Evolutionary conservation across 768 basidiomycete genomes (phyloP).

Genomic region (Lentinula boryana): DNA sequence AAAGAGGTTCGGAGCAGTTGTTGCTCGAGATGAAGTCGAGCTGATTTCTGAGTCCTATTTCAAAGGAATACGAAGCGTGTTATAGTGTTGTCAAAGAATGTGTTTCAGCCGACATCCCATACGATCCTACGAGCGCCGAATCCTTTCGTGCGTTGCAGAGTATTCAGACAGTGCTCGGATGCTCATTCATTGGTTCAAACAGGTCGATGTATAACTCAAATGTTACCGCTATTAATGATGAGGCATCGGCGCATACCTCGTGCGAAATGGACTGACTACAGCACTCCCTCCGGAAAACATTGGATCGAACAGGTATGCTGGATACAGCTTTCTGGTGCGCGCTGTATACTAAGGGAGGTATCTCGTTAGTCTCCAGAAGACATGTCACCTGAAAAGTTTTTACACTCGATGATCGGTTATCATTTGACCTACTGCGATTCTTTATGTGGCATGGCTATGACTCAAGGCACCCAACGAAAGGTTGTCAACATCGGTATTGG

Average conservation of each 20-base stretch:
- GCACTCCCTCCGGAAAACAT: conserved; percentile 60
- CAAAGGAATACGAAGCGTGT: conserved; percentile 70
- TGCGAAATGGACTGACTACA: conserved; percentile 64
- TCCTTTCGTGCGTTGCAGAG: conserved; percentile 52
- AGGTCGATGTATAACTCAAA: conserved; percentile 69
- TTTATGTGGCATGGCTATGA: conserved; percentile 81
- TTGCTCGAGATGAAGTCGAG: background rate
- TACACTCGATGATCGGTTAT: conserved; percentile 76
- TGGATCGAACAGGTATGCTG: conserved; percentile 66
- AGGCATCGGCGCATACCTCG: conserved; percentile 74
- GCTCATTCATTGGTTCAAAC: background rate
- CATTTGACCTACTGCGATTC: conserved; percentile 65
- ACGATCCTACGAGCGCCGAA: conserved; percentile 54
- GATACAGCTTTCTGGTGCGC: background rate
- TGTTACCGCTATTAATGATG: conserved; percentile 83
- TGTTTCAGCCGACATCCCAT: conserved; percentile 46
- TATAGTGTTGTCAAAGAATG: conserved; percentile 55
- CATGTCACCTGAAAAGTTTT: conserved; percentile 57
- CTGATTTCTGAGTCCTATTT: conserved; percentile 4
- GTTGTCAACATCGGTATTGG: conserved; percentile 83
- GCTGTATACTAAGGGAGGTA: background rate
- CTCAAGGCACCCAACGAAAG: conserved; percentile 67
- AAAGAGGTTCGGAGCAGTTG: conserved; percentile 41
- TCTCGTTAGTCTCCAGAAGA: conserved; percentile 43
- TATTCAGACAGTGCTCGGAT: too few relatives aligned